Base-by-base conservation (phyloP, 805 yeast genomes). In the Metschnikowia gelsemii region DNA sequence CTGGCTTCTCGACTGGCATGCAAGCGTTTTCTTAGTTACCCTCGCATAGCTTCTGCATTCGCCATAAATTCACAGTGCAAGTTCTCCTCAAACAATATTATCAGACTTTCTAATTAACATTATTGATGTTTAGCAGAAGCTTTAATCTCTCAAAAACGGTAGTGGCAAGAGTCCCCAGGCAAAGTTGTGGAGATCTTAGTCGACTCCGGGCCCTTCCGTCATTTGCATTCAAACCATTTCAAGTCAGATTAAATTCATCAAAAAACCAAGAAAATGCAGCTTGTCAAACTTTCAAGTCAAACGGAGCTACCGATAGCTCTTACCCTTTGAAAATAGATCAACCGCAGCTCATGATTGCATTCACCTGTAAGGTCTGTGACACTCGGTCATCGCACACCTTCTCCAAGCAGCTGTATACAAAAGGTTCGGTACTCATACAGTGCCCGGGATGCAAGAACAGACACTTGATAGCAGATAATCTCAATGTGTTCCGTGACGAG, bases 371-470 rank as follows among this genome's bases (percentile, higher is more conserved):
- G 59, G 79, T 80, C 50, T 91, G 98, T 64, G 74, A 79, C 33
- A 78, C 84, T 2, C 70, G 97, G 42, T 88, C 96, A 0, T 80
- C 89, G 3, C 98, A 91, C 57, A 75, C 83, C n/a, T 84, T 91
- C 57, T 84, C 96, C 5, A 90, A 90, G 52, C 98, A 91, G 63
- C 90, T 96, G 0, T 91, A 91, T 59, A 78, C 83, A 11, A 68
- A 72, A 8, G 98, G 98, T 1, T 82, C 96, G 0, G 96, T 91
- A 3, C 66, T 88, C 37, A 84, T 91, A 18, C 88, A 87, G 56
- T 91, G 98, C 59, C 98, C 98, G 0, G 86, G 89, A 12, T 91
- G 98, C 61, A 75, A 83, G 50, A 82, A 78, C 56, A 78, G 96
- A 50, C 98, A 91, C 59, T 66, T 91, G 57, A 90, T 91, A 29